phyloP scores from a whole-genome alignment of 2,329 filamentous ascomycete genomes.

The Shiraia sp. region DNA sequence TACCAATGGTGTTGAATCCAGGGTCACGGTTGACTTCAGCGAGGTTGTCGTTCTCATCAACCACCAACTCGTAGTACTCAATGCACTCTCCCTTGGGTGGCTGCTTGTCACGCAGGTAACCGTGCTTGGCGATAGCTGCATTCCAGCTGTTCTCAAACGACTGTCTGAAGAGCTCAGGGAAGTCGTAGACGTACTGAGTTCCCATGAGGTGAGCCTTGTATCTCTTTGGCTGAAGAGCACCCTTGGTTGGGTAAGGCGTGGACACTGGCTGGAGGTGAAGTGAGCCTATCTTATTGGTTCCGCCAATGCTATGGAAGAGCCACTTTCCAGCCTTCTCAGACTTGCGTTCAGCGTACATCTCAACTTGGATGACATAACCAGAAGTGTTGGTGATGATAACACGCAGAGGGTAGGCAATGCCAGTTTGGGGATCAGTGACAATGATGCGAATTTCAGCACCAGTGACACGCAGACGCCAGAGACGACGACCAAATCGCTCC shows the following conservation, averaged over 20 bases:
- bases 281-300: constrained; percentile 89
- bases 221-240: constrained; percentile 96
- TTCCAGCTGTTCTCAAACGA: constrained; percentile 95
- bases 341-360: constrained; percentile 97
- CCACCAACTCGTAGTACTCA: constrained; percentile 88
- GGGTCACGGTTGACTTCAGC: constrained; percentile 93
- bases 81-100: constrained; percentile 88
- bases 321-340: constrained; percentile 92
- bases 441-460: constrained; percentile 98
- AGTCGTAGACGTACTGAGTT: constrained; percentile 99
- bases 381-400: constrained; percentile 98
- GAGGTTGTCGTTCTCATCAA: constrained; percentile 91
- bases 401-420: constrained; percentile 86
- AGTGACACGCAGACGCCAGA: constrained; percentile 94
- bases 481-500: constrained; percentile 91
- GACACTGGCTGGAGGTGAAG: constrained; percentile 92
- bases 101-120: constrained; percentile 75
- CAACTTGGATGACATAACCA: constrained; percentile 95
- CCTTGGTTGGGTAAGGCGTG: constrained; percentile 95
- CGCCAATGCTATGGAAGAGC: constrained; percentile 97
- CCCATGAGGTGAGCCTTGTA: constrained; percentile 99
- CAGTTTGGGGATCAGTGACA: constrained; percentile 86
- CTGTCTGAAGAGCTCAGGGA: constrained; percentile 98
- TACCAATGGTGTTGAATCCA: constrained; percentile 93
- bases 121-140: constrained; percentile 73